phyloP scores from a whole-genome alignment of 2,329 filamentous ascomycete genomes.

The Epichloe hybrida region DNA sequence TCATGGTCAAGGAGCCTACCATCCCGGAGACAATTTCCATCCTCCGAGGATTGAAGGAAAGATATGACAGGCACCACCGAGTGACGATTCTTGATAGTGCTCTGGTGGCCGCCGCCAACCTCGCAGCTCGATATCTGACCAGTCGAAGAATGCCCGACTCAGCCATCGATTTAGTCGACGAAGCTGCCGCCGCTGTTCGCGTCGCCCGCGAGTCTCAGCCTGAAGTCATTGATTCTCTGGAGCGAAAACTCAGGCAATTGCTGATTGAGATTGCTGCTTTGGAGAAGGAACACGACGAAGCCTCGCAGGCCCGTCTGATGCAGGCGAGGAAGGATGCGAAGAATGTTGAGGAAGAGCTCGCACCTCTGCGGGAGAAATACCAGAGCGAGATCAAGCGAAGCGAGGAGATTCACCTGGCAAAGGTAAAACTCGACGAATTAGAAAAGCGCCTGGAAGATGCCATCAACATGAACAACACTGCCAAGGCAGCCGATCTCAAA shows the following conservation, averaged over 20 bases:
- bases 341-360: slow-evolving; percentile 86
- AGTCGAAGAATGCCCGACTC: slow-evolving; percentile 85
- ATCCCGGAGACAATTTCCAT: slow-evolving; percentile 91
- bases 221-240: slow-evolving; percentile 87
- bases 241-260: slow-evolving; percentile 77
- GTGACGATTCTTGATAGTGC: slow-evolving; percentile 92
- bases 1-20: slow-evolving; percentile 86
- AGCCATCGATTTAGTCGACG: slow-evolving; percentile 90
- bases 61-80: slow-evolving; percentile 96
- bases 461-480: slow-evolving; percentile 72
- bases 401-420: slow-evolving; percentile 85
- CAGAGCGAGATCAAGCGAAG: slow-evolving; percentile 83
- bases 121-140: slow-evolving; percentile 88
- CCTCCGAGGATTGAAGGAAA: slow-evolving; percentile 93
- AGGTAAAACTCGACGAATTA: slow-evolving; percentile 84
- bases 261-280: slow-evolving; percentile 96
- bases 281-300: slow-evolving; percentile 86
- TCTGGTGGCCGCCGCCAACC: slow-evolving; percentile 78
- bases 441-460: slow-evolving; percentile 89
- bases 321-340: slow-evolving; percentile 81
- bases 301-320: slow-evolving; percentile 69
- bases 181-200: slow-evolving; percentile 89
- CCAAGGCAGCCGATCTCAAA: slow-evolving; percentile 81
- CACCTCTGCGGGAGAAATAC: slow-evolving; percentile 88
- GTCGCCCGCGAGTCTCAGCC: slow-evolving; percentile 94